phyloP scores from a whole-genome alignment of 202 grass and related monocot genomes.

The Eragrostis tef region DNA sequence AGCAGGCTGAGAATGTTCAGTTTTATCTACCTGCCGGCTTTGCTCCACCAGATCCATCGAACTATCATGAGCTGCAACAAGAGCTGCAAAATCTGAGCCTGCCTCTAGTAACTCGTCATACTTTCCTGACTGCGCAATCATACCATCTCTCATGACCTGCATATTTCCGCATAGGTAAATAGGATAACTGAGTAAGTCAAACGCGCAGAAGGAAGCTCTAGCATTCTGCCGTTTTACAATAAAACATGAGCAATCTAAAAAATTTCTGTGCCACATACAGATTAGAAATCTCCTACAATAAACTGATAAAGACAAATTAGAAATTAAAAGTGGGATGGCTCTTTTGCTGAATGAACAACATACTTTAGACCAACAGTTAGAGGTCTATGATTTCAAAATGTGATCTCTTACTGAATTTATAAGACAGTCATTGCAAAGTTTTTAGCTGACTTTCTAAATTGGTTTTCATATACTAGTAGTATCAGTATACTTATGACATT shows the following conservation, averaged over 20 bases:
- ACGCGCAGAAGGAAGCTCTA: constrained; percentile 4
- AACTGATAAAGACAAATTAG: neutral
- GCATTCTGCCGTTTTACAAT: neutral
- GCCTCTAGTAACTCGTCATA: constrained; percentile 56
- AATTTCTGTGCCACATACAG: no score
- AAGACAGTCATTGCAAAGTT: constrained; percentile 12
- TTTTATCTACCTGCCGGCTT: constrained; percentile 37
- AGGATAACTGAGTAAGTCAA: constrained; percentile 14
- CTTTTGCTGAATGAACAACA: neutral
- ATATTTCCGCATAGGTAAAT: constrained; percentile 1
- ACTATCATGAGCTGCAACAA: constrained; percentile 65
- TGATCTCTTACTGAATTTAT: neutral
- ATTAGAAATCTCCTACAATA: no score
- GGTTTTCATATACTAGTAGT: neutral
- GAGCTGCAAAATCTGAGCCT: constrained; percentile 52
- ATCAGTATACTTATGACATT: neutral
- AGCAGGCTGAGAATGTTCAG: constrained; percentile 39
- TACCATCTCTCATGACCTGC: constrained; percentile 67
- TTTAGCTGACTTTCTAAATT: neutral
- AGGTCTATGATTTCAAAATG: neutral
- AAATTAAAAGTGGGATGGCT: constrained; percentile 4
- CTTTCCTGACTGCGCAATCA: constrained; percentile 57
- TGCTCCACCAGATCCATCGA: constrained; percentile 61
- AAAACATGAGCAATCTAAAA: neutral
- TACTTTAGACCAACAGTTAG: neutral